Evolutionary conservation across 768 basidiomycete genomes (phyloP), one percentile per base, ranked within the genome.

Genomic region (Fistulinella prunicolor): DNA sequence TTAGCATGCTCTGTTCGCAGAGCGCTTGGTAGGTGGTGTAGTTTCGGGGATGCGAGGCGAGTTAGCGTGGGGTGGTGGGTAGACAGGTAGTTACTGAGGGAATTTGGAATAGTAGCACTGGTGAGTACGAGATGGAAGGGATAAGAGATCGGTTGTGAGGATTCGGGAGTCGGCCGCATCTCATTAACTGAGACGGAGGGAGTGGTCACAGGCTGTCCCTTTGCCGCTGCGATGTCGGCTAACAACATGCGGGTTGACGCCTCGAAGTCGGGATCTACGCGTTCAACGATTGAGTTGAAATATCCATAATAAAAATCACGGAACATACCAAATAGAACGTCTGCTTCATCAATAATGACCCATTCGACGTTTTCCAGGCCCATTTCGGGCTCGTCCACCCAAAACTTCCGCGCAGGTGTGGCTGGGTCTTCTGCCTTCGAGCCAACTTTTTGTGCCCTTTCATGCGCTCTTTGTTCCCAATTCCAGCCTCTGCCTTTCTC

Each of bases 321-420:
- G 9, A 37, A 66, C 78, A 42, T 54, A 89, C 93, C 90, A 44
- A 95, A 85, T 12, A 94, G 71, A 41, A 96, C 81, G 62, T 95
- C 94, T 0, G 94, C 93, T 61, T 96, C 93, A 51, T 96, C 94
- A 1, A 95, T 72, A 3, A 94, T 74, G 6, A 95, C 85, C 91
- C 91, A 95, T 58, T 95, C 90, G 1, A 94, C 71, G 41, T 81
- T 77, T 43, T 75, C 76, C 20, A 92, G 67, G 2, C 82, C 76
- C 68, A 89, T 76, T 58, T 83, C 75, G 5, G 80, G 75, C 38
- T 75, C 70, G 19, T 73, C 74, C 56, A 56, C 74, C 74, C 65
- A 73, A 51, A 53, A 78, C 66, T 65, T 63, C 19, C 61, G 61
- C 34, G 26, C 43, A 19, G 42, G 21, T 44, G 63, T 59, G 22